These are phyloP conservation scores for Tulasnella sp. DNA, from an alignment of 768 basidiomycete species.

Conservation along the genomic window DNA sequence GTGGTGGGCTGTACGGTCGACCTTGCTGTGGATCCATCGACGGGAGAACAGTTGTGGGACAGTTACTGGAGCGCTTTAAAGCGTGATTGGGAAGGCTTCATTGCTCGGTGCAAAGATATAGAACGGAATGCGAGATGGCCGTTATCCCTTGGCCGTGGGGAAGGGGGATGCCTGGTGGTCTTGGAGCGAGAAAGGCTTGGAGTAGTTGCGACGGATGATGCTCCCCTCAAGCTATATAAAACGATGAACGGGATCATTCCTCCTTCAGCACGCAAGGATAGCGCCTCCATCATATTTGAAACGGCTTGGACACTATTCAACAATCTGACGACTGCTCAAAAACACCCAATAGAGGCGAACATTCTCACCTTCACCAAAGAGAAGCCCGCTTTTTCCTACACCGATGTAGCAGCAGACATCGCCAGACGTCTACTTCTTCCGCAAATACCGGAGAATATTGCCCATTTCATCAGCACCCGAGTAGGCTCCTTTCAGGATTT, in stretches of 20 bases:
- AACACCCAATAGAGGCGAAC: slow-evolving; percentile 1
- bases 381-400: slow-evolving; percentile 63
- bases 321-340: slow-evolving; percentile 1
- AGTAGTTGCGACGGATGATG: slow-evolving; percentile 48
- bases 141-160: slow-evolving; percentile 42
- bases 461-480: slow-evolving; percentile 40
- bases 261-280: not conserved
- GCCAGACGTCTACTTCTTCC: slow-evolving; percentile 32
- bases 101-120: slow-evolving; percentile 79
- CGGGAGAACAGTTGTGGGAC: slow-evolving; percentile 63
- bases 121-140: slow-evolving; percentile 79
- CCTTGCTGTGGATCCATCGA: slow-evolving; percentile 57
- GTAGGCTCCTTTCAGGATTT: slow-evolving; percentile 30
- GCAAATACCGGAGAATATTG: slow-evolving; percentile 44
- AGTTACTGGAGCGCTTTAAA: slow-evolving; percentile 77
- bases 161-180: slow-evolving; percentile 36
- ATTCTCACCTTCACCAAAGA: slow-evolving; percentile 46
- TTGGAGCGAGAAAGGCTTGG: slow-evolving; percentile 70
- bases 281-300: not conserved
- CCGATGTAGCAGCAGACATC: slow-evolving; percentile 32
- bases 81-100: slow-evolving; percentile 92
- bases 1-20: slow-evolving; percentile 79
- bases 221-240: slow-evolving; percentile 39
- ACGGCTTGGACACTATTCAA: not conserved
- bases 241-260: not conserved